These are phyloP conservation scores for Macroventuria anomochaeta DNA, from an alignment of 2,329 filamentous ascomycete species.

Conservation along the genomic window DNA sequence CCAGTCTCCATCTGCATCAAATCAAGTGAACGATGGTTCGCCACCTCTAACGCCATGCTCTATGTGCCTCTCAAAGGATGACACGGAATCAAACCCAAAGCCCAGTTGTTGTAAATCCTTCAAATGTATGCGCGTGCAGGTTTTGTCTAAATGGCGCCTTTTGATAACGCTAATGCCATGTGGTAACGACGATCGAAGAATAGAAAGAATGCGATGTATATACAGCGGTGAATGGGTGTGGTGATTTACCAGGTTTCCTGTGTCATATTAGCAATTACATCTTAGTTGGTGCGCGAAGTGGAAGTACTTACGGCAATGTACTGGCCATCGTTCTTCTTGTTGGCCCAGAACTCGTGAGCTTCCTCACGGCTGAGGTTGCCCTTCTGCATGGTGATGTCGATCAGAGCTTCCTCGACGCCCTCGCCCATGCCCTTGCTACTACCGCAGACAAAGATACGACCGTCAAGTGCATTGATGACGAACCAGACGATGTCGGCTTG, in stretches of 20 bases:
- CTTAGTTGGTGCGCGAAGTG: accelerated
- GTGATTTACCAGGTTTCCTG: constrained; percentile 19
- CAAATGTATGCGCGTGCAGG: constrained; percentile 5
- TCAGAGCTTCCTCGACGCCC: constrained; percentile 84
- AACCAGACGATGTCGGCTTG: constrained; percentile 99
- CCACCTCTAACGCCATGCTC: constrained; percentile 14
- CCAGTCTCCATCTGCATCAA: too few species aligned
- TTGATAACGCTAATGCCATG: constrained; percentile 13
- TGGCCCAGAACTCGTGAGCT: constrained; percentile 84
- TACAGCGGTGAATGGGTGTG: not conserved
- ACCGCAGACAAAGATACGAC: constrained; percentile 94
- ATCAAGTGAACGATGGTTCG: not conserved
- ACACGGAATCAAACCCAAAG: constrained; percentile 11
- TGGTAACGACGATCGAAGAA: constrained; percentile 11
- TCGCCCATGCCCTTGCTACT: constrained; percentile 97
- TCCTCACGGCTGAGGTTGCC: constrained; percentile 84
- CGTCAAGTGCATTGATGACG: constrained; percentile 94
- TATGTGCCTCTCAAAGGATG: constrained; percentile 10
- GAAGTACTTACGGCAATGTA: constrained; percentile 76
- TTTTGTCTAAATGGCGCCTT: constrained; percentile 17
- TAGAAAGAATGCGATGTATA: not conserved
- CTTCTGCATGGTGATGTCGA: constrained; percentile 92
- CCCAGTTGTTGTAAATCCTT: not conserved
- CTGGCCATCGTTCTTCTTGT: constrained; percentile 91
- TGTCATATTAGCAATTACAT: not conserved